These are phyloP conservation scores for Botryotinia calthae DNA, from an alignment of 2,329 filamentous ascomycete species.

Conservation along the genomic window DNA sequence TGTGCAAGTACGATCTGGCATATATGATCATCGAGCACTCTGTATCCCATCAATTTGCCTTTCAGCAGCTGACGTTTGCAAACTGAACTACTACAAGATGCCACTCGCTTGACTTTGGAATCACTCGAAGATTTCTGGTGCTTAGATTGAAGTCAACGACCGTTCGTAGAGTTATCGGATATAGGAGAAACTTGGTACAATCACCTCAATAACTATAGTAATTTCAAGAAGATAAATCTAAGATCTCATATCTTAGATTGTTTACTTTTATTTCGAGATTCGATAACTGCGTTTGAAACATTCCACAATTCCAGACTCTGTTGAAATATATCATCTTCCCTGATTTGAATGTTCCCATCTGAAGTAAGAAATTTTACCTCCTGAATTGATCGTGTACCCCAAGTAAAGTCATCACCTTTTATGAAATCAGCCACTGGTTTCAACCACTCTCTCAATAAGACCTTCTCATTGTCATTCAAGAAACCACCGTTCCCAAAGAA, in stretches of 20 bases:
- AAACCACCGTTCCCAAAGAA: constrained; percentile 27
- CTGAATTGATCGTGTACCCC: constrained; percentile 21
- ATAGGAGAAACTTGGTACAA: background rate
- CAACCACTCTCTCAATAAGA: constrained; percentile 23
- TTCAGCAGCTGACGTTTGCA: background rate
- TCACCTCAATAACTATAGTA: background rate
- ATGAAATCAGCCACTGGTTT: constrained; percentile 24
- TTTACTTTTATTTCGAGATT: background rate
- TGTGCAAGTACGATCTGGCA: no score
- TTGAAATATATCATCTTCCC: constrained; percentile 24
- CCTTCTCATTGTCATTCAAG: constrained; percentile 21
- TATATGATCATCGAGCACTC: background rate
- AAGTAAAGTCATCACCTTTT: constrained; percentile 16
- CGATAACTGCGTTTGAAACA: background rate
- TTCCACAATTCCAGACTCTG: constrained; percentile 24
- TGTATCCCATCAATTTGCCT: background rate
- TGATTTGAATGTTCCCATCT: constrained; percentile 22
- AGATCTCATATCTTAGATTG: background rate
- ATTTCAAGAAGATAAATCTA: background rate
- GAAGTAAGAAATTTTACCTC: constrained; percentile 23
- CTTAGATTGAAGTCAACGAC: background rate
- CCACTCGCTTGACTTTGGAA: background rate
- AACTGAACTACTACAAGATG: background rate
- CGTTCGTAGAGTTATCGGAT: background rate
- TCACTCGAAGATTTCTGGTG: background rate